Evolutionary conservation across 352 stramenopile species (phyloP), one percentile per base, ranked within the genome.

Genomic region (Phytophthora pinifolia): DNA sequence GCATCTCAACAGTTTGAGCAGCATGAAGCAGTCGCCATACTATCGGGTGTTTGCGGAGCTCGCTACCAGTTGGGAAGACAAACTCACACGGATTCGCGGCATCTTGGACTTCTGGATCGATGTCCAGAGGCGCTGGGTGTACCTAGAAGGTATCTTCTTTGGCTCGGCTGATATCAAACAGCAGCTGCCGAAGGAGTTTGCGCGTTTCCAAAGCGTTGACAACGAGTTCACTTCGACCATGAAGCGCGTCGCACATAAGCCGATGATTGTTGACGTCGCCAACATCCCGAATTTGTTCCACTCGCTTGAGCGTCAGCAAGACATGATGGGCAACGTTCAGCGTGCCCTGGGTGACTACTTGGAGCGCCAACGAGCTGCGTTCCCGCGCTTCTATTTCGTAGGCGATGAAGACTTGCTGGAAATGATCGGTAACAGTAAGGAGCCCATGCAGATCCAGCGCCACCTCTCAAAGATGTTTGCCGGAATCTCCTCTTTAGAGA

Each of bases 301-400:
- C 57, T 88, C 93, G 9, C 74, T 98, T 20, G 93, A 98, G 48
- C 75, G 94, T 27, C 94, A 98, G 54, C 83, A 98, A 72, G 88
- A 98, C 62, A 94, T 99, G 61, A 98, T 99, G 93, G 89, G 80
- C 5, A 98, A 99, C n/a, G 98, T 99, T 27, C 98, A 99, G 69
- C 97, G 98, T 66, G 96, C 97, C n/a, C 78, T 99, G 8, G 97
- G 98, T 53, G 95, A 99, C 59, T 99, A 99, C 68, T 82, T 99
- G 8, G 97, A 99, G 67, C 98, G 96, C 13, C 97, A 99, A 73
- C 87, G 98, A 34, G 90, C 86, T 44, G 89, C 92, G 36, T 98
- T 99, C 55, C 89, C 70, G 67, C 94, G 98, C n/a, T 99, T 99
- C 67, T 99, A 99, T 70, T 99, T 99, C 59, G 88, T 99, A 9